Percentiles rank a stretch among this genome's conserved stretches.
phyloP scores from a whole-genome alignment of 495 filamentous ascomycete genomes.

The Corynascus novoguineensis region DNA sequence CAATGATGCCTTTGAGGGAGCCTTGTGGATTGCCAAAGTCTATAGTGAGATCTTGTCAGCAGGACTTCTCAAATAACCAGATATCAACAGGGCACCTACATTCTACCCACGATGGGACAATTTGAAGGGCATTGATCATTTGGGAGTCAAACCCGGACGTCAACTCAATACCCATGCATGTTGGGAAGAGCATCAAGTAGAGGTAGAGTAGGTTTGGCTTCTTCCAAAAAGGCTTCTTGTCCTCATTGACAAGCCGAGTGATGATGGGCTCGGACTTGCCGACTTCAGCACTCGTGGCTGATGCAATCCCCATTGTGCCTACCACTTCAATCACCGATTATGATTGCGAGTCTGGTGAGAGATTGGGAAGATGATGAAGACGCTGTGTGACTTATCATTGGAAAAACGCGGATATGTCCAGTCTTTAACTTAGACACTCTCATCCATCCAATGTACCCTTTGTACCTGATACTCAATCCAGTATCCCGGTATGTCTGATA shows the following conservation, averaged over 20 bases:
- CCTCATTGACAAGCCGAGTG: background rate
- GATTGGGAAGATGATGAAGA: background rate
- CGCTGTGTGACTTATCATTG: background rate
- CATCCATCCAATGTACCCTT: too few relatives aligned
- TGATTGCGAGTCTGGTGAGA: background rate
- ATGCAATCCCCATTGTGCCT: constrained; percentile 17
- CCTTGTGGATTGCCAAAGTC: constrained; percentile 37
- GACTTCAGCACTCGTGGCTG: constrained; percentile 11
- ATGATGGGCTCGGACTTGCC: too few relatives aligned
- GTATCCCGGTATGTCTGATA: too few relatives aligned
- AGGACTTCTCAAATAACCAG: background rate
- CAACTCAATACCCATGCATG: constrained; percentile 65
- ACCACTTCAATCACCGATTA: background rate
- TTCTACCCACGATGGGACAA: constrained; percentile 49
- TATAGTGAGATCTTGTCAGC: constrained; percentile 17
- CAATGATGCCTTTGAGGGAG: constrained; percentile 14
- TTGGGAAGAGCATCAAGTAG: constrained; percentile 57
- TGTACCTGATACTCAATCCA: too few relatives aligned
- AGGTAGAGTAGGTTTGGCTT: constrained; percentile 56
- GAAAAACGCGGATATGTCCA: background rate
- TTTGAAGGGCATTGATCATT: constrained; percentile 65
- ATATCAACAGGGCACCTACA: constrained; percentile 34
- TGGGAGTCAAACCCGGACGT: constrained; percentile 68
- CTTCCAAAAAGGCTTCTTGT: constrained; percentile 42
- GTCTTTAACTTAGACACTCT: background rate